Conservation (phyloP, 2,329 filamentous ascomycete species). For the Ophiostoma quercus region DNA sequence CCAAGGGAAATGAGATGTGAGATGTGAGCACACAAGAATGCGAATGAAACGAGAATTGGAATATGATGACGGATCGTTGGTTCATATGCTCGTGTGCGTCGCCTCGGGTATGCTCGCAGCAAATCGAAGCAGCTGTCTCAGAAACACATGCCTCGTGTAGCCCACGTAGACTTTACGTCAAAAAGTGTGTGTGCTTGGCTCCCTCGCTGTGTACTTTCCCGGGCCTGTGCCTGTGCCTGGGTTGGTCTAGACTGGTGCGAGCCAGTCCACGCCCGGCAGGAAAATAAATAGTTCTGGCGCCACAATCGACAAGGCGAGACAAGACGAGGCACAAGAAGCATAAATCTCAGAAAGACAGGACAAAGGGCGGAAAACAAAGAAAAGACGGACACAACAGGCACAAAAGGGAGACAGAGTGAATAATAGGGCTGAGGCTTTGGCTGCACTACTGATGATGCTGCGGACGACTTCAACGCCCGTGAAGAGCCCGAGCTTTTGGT, state of each 20-base stretch:
- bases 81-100: neutral
- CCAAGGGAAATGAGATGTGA: neutral
- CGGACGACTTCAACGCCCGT: slow-evolving; percentile 16
- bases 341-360: neutral
- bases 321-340: neutral
- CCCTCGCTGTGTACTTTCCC: neutral
- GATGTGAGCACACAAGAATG: neutral
- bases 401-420: neutral
- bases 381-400: neutral
- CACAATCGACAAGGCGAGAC: neutral
- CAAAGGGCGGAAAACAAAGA: neutral
- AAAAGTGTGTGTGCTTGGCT: slow-evolving; percentile 2
- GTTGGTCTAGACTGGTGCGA: neutral
- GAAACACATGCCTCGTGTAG: neutral
- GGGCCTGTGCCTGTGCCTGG: neutral
- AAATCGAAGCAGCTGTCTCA: slow-evolving; percentile 3
- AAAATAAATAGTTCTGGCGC: neutral
- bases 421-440: slow-evolving; percentile 22
- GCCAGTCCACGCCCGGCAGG: neutral
- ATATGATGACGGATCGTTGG: neutral
- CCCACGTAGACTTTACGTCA: neutral
- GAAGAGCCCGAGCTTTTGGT: neutral
- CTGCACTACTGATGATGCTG: slow-evolving; percentile 19
- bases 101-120: neutral
- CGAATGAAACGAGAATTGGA: neutral